Evolutionary conservation across 306 rosid species (phyloP).

Genomic region (Benincasa hispida): DNA sequence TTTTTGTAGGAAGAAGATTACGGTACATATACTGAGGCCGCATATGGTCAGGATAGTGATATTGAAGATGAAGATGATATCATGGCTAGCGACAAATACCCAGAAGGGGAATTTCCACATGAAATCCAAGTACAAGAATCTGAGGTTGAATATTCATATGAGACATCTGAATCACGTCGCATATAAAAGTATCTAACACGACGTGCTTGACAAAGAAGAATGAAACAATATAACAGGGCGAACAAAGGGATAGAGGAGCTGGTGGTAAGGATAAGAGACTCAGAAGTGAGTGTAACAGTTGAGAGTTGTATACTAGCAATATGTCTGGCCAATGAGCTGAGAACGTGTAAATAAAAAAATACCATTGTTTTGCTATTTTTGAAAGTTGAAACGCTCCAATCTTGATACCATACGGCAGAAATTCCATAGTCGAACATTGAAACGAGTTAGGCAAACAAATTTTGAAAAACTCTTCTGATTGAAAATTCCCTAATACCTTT

Average conservation of each 20-base stretch:
- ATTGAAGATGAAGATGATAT: constrained; percentile 22
- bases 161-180: not conserved
- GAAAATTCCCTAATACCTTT: no score
- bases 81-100: not conserved
- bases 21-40: constrained; percentile 42
- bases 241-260: not conserved
- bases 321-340: not conserved
- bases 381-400: not conserved
- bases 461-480: no score
- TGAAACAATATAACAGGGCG: not conserved
- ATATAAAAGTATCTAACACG: not conserved
- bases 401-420: not conserved
- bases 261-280: not conserved
- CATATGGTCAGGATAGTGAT: constrained; percentile 19
- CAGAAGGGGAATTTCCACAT: not conserved
- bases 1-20: constrained; percentile 10
- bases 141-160: constrained; percentile 3
- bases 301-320: not conserved
- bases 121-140: constrained; percentile 17
- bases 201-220: not conserved
- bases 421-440: not conserved
- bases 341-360: not conserved
- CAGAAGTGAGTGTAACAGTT: not conserved
- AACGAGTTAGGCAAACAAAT: not conserved
- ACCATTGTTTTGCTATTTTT: not conserved